Percentiles rank a stretch among this genome's conserved stretches.
Conservation (phyloP, 139 green algal genomes). For the Picocystis salinarum region DNA sequence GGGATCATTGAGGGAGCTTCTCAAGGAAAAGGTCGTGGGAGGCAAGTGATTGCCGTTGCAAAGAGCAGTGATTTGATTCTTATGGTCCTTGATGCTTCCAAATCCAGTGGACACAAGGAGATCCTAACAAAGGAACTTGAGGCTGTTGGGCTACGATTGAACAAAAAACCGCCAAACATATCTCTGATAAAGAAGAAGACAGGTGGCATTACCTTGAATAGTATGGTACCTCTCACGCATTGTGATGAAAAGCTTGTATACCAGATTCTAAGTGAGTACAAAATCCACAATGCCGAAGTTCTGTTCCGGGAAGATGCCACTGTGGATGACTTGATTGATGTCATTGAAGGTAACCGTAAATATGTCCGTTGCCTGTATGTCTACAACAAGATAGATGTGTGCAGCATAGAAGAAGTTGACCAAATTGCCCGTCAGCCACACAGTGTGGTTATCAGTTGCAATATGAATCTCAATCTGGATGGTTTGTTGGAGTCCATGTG, state of each 20-base stretch:
- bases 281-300: slow-evolving; percentile 77
- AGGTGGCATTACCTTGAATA: slow-evolving; percentile 78
- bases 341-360: slow-evolving; percentile 71
- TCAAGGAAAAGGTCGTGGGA: slow-evolving; percentile 77
- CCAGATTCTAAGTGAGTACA: slow-evolving; percentile 81
- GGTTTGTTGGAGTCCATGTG: slow-evolving; percentile 78
- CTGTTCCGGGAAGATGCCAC: slow-evolving; percentile 77
- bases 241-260: slow-evolving; percentile 81
- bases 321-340: slow-evolving; percentile 91
- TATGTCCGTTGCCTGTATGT: slow-evolving; percentile 96
- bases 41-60: slow-evolving; percentile 95
- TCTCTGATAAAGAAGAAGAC: slow-evolving; percentile 93
- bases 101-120: slow-evolving; percentile 51
- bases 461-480: slow-evolving; percentile 74
- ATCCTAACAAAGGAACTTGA: slow-evolving; percentile 94
- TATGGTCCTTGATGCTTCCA: slow-evolving; percentile 97
- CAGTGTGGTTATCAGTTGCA: slow-evolving; percentile 75
- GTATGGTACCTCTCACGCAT: slow-evolving; percentile 54
- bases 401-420: slow-evolving; percentile 88
- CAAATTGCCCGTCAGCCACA: slow-evolving; percentile 53
- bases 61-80: slow-evolving; percentile 93
- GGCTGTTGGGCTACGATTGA: slow-evolving; percentile 66
- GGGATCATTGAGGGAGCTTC: slow-evolving; percentile 96
- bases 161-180: slow-evolving; percentile 48
- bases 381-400: slow-evolving; percentile 96